Evolutionary conservation across 768 basidiomycete species (phyloP).

Genomic region (Amanita muscaria): DNA sequence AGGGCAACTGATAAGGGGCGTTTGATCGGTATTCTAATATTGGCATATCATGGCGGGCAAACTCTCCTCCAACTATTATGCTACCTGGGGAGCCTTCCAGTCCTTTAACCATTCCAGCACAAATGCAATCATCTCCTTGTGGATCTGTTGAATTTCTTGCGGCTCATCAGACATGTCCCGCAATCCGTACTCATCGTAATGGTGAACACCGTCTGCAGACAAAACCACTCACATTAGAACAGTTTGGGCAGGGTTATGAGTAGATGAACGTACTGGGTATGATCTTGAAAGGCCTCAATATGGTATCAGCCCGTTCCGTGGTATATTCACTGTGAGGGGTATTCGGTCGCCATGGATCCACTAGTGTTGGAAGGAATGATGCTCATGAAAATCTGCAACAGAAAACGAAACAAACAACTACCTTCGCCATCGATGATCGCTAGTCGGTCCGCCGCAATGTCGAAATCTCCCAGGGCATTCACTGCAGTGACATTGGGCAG

Average conservation of each 20-base stretch:
- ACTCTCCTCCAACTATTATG: no score
- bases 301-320: slow-evolving; percentile 56
- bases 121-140: slow-evolving; percentile 72
- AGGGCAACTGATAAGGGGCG: no score
- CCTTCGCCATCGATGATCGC: slow-evolving; percentile 87
- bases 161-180: slow-evolving; percentile 57
- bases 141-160: slow-evolving; percentile 68
- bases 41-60: no score
- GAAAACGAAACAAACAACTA: slow-evolving; percentile 17
- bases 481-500: slow-evolving; percentile 77
- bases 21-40: no score
- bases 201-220: slow-evolving; percentile 58
- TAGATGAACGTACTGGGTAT: slow-evolving; percentile 57
- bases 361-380: slow-evolving; percentile 24
- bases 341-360: slow-evolving; percentile 89
- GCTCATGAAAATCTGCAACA: neutral
- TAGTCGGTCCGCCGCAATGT: slow-evolving; percentile 68
- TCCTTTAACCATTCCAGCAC: slow-evolving; percentile 59
- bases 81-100: slow-evolving; percentile 7
- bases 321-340: slow-evolving; percentile 79
- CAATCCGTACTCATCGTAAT: slow-evolving; percentile 73
- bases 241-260: neutral
- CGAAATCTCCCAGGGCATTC: slow-evolving; percentile 80
- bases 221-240: slow-evolving; percentile 2
- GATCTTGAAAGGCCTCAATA: slow-evolving; percentile 72